These are phyloP conservation scores for Monilinia fructigena DNA, from an alignment of 2,329 filamentous ascomycete genomes.

Conservation along the genomic window DNA sequence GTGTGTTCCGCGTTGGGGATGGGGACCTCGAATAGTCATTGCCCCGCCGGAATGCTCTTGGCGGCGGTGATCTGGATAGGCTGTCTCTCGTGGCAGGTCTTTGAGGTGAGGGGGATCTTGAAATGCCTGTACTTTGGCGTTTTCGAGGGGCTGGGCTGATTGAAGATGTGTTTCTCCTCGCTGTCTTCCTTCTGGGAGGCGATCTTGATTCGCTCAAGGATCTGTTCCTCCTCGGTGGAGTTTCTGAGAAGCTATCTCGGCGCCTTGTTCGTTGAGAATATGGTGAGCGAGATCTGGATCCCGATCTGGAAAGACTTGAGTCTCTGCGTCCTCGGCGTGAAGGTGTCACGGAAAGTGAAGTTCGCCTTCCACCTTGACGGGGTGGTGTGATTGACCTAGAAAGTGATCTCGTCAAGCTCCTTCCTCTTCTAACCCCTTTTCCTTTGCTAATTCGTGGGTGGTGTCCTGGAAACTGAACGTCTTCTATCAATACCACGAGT, in stretches of 20 bases:
- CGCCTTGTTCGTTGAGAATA: conserved; percentile 26
- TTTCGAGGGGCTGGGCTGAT: conserved; percentile 32
- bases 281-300: conserved; percentile 23
- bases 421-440: conserved; percentile 30
- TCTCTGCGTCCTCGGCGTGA: conserved; percentile 29
- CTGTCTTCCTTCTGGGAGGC: conserved; percentile 27
- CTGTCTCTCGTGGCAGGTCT: conserved; percentile 22
- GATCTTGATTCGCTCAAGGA: conserved; percentile 29
- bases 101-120: conserved; percentile 28
- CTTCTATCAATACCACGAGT: conserved; percentile 22
- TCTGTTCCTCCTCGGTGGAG: conserved; percentile 29
- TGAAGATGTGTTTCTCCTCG: conserved; percentile 34
- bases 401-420: conserved; percentile 34
- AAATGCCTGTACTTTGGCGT: conserved; percentile 28
- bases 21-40: conserved; percentile 32
- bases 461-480: conserved; percentile 26
- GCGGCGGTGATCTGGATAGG: conserved; percentile 25
- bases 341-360: conserved; percentile 31
- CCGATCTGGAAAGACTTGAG: conserved; percentile 33
- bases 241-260: conserved; percentile 28
- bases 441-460: conserved; percentile 27
- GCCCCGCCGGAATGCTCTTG: conserved; percentile 26
- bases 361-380: conserved; percentile 24
- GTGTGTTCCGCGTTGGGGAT: conserved; percentile 23
- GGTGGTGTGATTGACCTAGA: conserved; percentile 31